These are phyloP conservation scores for Aspergillus brunneoviolaceus DNA, from an alignment of 2,329 filamentous ascomycete species.

Conservation along the genomic window DNA sequence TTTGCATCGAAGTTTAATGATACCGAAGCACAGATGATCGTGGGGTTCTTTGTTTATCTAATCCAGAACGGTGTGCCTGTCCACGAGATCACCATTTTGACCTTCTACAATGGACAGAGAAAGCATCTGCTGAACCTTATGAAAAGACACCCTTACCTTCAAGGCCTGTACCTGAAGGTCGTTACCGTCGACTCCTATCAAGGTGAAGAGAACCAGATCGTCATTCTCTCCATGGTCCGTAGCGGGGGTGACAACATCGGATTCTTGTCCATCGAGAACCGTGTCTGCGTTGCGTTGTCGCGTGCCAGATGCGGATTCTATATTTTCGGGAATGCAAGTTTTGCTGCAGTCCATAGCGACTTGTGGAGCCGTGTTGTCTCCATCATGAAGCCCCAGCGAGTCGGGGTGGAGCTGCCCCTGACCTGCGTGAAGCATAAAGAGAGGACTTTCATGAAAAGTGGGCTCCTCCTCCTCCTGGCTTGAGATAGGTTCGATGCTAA, in stretches of 20 bases:
- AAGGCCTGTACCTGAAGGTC: constrained; percentile 56
- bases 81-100: constrained; percentile 72
- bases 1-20: constrained; percentile 68
- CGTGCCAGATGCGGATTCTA: constrained; percentile 78
- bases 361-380: constrained; percentile 55
- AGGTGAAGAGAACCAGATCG: constrained; percentile 83
- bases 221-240: constrained; percentile 77
- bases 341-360: constrained; percentile 47
- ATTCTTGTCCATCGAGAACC: constrained; percentile 67
- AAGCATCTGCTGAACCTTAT: constrained; percentile 58
- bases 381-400: constrained; percentile 38
- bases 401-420: constrained; percentile 60
- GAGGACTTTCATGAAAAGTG: constrained; percentile 52
- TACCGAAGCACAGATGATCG: constrained; percentile 73
- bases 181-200: constrained; percentile 87
- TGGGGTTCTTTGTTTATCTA: constrained; percentile 70
- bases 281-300: constrained; percentile 63
- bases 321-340: constrained; percentile 73
- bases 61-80: constrained; percentile 62
- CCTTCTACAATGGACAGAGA: constrained; percentile 84
- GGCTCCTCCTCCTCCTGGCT: constrained; percentile 1
- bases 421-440: constrained; percentile 61
- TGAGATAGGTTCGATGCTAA: neutral
- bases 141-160: constrained; percentile 46
- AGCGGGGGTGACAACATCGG: constrained; percentile 66